These are phyloP conservation scores for Warburgia ugandensis DNA, from an alignment of 164 flowering plant species.

Conservation along the genomic window DNA sequence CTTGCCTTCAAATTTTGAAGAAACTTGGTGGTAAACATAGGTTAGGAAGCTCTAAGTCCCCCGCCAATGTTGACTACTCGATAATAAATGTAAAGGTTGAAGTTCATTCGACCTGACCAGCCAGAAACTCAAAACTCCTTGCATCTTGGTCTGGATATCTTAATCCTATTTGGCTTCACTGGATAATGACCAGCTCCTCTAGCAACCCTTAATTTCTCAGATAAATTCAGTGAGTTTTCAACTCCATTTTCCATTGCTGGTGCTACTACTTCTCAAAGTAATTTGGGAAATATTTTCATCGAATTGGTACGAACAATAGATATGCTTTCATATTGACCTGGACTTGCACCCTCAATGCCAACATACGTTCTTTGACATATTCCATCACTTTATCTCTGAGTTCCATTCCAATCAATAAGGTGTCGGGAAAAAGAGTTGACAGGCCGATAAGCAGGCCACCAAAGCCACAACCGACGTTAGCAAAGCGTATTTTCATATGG, in stretches of 20 bases:
- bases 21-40: too few species aligned
- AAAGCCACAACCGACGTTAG: constrained; percentile 92
- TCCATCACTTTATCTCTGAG: constrained; percentile 87
- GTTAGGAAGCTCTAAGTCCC: too few species aligned
- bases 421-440: constrained; percentile 67
- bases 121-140: not conserved
- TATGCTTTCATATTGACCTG: constrained; percentile 68
- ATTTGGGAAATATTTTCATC: constrained; percentile 92
- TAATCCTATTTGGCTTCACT: not conserved
- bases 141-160: not conserved
- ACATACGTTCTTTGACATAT: constrained; percentile 80
- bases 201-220: too few species aligned
- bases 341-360: constrained; percentile 56
- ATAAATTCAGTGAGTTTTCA: too few species aligned
- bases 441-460: constrained; percentile 84
- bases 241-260: too few species aligned
- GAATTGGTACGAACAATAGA: constrained; percentile 90
- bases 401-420: constrained; percentile 97
- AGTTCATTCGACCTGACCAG: not conserved
- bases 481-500: constrained; percentile 47
- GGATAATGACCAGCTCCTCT: not conserved
- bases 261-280: constrained; percentile 75
- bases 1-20: too few species aligned
- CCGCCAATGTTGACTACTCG: too few species aligned
- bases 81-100: too few species aligned